Conservation (phyloP, 2,329 filamentous ascomycete genomes). For the Diplodia corticola region DNA sequence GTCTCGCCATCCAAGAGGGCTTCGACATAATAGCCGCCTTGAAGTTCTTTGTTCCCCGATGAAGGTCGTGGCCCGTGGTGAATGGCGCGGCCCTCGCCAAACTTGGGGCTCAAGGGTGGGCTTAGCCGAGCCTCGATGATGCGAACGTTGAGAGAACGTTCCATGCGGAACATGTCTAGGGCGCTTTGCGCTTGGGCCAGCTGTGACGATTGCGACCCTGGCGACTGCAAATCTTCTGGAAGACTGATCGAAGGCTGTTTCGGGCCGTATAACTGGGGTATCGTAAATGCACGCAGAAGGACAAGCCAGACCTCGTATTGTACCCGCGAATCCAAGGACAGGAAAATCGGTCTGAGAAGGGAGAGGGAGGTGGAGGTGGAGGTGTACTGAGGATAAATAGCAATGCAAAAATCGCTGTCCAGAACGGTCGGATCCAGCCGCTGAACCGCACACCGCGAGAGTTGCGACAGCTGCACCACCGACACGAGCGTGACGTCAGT, state of each 20-base stretch:
- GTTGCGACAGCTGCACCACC: slow-evolving; percentile 81
- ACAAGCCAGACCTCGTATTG: slow-evolving; percentile 99
- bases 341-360: slow-evolving; percentile 82
- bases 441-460: slow-evolving; percentile 88
- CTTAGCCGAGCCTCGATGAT: slow-evolving; percentile 63
- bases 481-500: slow-evolving; percentile 78
- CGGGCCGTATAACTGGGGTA: slow-evolving; percentile 85
- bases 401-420: slow-evolving; percentile 90
- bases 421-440: slow-evolving; percentile 86
- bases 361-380: slow-evolving; percentile 70
- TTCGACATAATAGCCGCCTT: slow-evolving; percentile 75
- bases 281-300: slow-evolving; percentile 82
- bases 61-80: slow-evolving; percentile 30
- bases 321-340: slow-evolving; percentile 81
- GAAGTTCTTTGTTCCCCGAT: slow-evolving; percentile 29
- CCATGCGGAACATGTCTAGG: slow-evolving; percentile 66
- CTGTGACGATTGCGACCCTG: slow-evolving; percentile 34
- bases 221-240: slow-evolving; percentile 39
- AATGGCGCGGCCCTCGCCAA: slow-evolving; percentile 25
- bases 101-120: slow-evolving; percentile 41
- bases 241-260: slow-evolving; percentile 50
- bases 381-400: slow-evolving; percentile 91
- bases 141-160: slow-evolving; percentile 59
- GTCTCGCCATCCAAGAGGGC: slow-evolving; percentile 78
- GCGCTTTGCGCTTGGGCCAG: slow-evolving; percentile 37